Conservation (phyloP, 2,329 filamentous ascomycete genomes). For the Fusarium compactum region DNA sequence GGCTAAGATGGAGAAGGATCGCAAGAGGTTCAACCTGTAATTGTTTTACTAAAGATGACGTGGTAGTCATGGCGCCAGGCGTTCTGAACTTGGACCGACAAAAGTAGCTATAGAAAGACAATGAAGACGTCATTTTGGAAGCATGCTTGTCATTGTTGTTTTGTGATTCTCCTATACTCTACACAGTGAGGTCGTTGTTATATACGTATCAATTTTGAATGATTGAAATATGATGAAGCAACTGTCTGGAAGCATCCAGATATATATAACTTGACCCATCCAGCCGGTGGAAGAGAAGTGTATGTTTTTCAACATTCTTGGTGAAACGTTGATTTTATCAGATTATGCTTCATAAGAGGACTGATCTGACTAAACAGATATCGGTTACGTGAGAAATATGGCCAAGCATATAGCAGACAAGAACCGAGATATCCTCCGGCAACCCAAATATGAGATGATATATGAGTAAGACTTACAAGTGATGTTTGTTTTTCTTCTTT, state of each 20-base stretch:
- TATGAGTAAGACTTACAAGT: background rate
- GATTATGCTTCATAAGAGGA: background rate
- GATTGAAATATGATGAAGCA: background rate
- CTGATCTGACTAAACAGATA: background rate
- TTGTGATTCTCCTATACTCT: background rate
- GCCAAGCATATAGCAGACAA: background rate
- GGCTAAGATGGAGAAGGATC: slow-evolving; percentile 90
- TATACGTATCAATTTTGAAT: background rate
- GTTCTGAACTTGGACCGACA: slow-evolving; percentile 28
- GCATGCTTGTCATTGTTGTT: background rate
- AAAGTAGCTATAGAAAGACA: slow-evolving; percentile 12
- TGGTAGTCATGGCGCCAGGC: slow-evolving; percentile 20
- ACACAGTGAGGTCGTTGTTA: background rate
- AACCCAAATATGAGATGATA: background rate
- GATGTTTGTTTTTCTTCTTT: background rate
- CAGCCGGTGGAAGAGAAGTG: background rate
- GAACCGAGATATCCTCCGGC: background rate
- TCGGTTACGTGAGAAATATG: background rate
- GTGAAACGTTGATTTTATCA: background rate
- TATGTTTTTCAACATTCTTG: background rate
- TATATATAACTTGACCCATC: background rate
- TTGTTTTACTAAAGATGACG: slow-evolving; percentile 12
- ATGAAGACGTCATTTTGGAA: background rate
- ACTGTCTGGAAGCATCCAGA: background rate
- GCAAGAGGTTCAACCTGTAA: slow-evolving; percentile 93